Evolutionary conservation across 148 eudicot genomes (phyloP).

Genomic region (Euryodendron excelsum): DNA sequence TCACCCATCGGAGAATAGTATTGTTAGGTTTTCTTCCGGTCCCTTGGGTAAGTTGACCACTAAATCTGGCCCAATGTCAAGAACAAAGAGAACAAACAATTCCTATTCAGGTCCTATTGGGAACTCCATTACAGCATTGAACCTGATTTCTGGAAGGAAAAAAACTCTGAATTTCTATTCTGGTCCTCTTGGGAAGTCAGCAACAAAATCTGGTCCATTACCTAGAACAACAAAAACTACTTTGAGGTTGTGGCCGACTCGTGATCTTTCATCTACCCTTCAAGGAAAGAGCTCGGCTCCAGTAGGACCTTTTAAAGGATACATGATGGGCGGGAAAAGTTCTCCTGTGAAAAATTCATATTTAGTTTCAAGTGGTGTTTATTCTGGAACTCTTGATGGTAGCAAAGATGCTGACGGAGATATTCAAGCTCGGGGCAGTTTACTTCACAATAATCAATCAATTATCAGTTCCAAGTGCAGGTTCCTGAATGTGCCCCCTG

Average conservation of each 20-base stretch:
- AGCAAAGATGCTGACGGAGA: too few species aligned
- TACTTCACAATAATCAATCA: slow-evolving; percentile 9
- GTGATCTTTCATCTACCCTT: slow-evolving; percentile 23
- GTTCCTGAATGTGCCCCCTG: slow-evolving; percentile 39
- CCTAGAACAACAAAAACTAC: slow-evolving; percentile 29
- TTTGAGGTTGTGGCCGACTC: slow-evolving; percentile 32
- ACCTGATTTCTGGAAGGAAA: slow-evolving; percentile 23
- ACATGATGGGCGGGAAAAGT: slow-evolving; percentile 19
- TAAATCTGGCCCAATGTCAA: slow-evolving; percentile 40
- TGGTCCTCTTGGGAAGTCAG: slow-evolving; percentile 46
- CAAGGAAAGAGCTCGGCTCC: slow-evolving; percentile 18
- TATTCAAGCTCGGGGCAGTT: too few species aligned
- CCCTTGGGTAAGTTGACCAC: slow-evolving; percentile 29
- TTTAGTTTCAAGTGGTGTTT: slow-evolving; percentile 13
- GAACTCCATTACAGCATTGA: slow-evolving; percentile 20
- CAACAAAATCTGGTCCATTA: slow-evolving; percentile 33
- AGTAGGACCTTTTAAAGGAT: slow-evolving; percentile 30
- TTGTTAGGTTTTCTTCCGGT: slow-evolving; percentile 42
- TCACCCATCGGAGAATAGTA: slow-evolving; percentile 46
- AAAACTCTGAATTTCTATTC: slow-evolving; percentile 35
- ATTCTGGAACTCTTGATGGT: too few species aligned
- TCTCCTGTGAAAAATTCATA: slow-evolving; percentile 20
- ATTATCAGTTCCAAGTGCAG: slow-evolving; percentile 25
- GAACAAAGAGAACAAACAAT: slow-evolving; percentile 11
- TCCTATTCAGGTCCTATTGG: slow-evolving; percentile 52